Base-by-base conservation (phyloP, 192 early-diverging fungal genomes). In the Gaertneriomyces sp. region DNA sequence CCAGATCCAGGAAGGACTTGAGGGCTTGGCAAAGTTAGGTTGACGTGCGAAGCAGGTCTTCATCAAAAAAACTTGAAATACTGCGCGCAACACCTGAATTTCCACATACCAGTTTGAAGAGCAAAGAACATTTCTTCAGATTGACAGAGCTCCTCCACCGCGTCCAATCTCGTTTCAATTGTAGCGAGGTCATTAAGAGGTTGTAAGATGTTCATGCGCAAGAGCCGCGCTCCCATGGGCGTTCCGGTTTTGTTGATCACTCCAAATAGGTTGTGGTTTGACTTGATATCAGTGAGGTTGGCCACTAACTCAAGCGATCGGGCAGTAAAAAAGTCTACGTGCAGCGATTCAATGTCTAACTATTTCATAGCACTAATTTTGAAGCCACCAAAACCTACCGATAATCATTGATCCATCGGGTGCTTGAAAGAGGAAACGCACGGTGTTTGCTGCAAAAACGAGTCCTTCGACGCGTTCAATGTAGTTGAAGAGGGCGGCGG, bases 131-230 rank as follows among this genome's bases (percentile, higher is more conserved):
- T 33, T 33, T 33, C 25, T 33, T 33, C 25, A 33, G 25, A 33
- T 33, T 33, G 25, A 33, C 25, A 33, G 25, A 33, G 25, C 25
- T 33, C 73, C 46, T 90, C 72, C 6, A 91, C 85, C 20, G 82
- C 77, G 69, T 89, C 82, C 7, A 88, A 66, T 7, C 89, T 78
- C 5, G 66, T 71, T 11, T 74, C 66, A 17, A 89, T 81, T 0
- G 80, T 79, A n/a, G 63, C 62, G 43, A 76, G 41, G 76, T 74
- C 76, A 11, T 50, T 83, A 3, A 70, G 60, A 12, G 92, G 93
- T 68, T 93, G 91, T 14, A 96, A 57, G 9, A 94, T 88, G 70
- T 83, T 92, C 41, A 82, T 79, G 5, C 88, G 82, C 38, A 96
- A 76, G 14, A 93, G 65, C 4, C 90, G 81, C 12, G 82, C 72